A percentile compares a stretch with the other conserved stretches of the same genome.
phyloP scores from a whole-genome alignment of 1,139 yeast species.

The Hyphopichia burtonii region DNA sequence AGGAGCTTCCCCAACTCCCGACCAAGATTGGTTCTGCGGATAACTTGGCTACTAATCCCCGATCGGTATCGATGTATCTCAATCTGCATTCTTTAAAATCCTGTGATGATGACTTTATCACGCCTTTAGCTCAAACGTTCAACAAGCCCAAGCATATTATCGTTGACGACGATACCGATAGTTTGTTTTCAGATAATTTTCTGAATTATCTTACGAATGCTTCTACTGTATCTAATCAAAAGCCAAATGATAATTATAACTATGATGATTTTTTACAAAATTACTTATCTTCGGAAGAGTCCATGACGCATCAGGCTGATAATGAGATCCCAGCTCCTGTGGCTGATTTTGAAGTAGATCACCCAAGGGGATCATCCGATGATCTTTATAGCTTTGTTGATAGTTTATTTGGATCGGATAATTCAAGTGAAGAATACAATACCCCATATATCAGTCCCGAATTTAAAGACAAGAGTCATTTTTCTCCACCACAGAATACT shows the following conservation, averaged over 20 bases:
- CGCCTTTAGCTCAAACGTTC: background rate
- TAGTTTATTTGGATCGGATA: slow-evolving; percentile 6
- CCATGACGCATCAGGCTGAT: background rate
- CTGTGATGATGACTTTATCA: background rate
- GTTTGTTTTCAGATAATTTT: slow-evolving; percentile 18
- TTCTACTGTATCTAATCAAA: background rate
- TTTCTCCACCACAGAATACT: too few relatives aligned
- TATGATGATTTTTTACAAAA: background rate
- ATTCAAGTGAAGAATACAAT: background rate
- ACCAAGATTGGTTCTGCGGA: background rate
- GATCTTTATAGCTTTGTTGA: slow-evolving; percentile 6
- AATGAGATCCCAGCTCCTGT: background rate
- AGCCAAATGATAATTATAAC: background rate
- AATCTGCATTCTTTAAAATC: background rate
- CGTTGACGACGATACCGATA: slow-evolving; percentile 14
- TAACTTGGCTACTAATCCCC: background rate
- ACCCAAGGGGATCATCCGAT: background rate
- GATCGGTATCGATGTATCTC: background rate
- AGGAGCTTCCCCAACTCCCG: background rate
- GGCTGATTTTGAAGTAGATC: background rate
- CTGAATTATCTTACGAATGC: background rate
- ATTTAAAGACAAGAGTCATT: background rate
- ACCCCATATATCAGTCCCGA: background rate
- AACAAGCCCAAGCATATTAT: slow-evolving; percentile 3
- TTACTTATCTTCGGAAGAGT: slow-evolving; percentile 1